Evolutionary conservation across 768 basidiomycete genomes (phyloP).

Genomic region (Rhizopogon vulgaris): DNA sequence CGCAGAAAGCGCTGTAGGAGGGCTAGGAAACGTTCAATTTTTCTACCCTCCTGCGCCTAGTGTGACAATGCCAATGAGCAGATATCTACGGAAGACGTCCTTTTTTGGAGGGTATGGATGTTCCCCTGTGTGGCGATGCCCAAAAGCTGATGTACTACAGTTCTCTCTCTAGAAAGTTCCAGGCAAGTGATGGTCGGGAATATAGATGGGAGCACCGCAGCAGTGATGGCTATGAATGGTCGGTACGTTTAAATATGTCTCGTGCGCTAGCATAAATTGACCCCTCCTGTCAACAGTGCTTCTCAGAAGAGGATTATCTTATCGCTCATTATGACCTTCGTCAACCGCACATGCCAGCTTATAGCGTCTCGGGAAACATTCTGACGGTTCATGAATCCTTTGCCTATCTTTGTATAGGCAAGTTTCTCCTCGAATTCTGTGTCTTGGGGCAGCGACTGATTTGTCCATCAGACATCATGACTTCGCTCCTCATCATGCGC

Average conservation of each 20-base stretch:
- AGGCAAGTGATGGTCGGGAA: slow-evolving; percentile 61
- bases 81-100: slow-evolving; percentile 57
- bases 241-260: slow-evolving; percentile 42
- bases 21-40: slow-evolving; percentile 57
- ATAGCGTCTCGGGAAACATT: slow-evolving; percentile 56
- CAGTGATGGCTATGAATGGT: slow-evolving; percentile 63
- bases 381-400: slow-evolving; percentile 54
- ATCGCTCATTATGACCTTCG: slow-evolving; percentile 66
- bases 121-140: neutral
- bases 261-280: slow-evolving; percentile 5
- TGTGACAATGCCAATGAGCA: slow-evolving; percentile 50
- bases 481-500: slow-evolving; percentile 58
- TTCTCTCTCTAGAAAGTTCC: slow-evolving; percentile 63
- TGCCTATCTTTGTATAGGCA: slow-evolving; percentile 48
- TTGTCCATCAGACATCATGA: slow-evolving; percentile 41
- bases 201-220: slow-evolving; percentile 61
- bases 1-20: slow-evolving; percentile 34
- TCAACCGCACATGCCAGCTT: slow-evolving; percentile 46
- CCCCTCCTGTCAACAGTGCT: slow-evolving; percentile 36
- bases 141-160: slow-evolving; percentile 26
- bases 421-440: slow-evolving; percentile 11
- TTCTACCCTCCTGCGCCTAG: slow-evolving; percentile 31
- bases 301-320: slow-evolving; percentile 44
- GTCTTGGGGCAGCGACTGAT: slow-evolving; percentile 5
- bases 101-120: slow-evolving; percentile 61